Conservation (phyloP, 305 asterid species). For the Petunia hybrid region DNA sequence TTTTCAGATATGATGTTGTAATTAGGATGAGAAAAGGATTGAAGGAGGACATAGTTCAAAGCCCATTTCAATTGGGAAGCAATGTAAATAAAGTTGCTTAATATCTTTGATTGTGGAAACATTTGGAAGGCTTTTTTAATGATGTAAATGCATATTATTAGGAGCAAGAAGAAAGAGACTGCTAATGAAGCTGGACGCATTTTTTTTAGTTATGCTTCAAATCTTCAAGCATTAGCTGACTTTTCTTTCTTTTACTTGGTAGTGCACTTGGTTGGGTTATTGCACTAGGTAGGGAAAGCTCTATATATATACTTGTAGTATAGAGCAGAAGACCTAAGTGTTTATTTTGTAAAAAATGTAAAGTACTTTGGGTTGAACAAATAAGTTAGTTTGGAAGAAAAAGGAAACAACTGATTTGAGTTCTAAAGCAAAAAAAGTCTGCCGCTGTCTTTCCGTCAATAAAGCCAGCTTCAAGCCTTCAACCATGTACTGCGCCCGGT, state of each 20-base stretch:
- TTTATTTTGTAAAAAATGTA: too few species aligned
- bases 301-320: not conserved
- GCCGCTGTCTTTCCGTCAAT: not conserved
- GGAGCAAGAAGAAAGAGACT: not conserved
- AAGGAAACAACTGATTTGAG: not conserved
- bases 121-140: not conserved
- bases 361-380: too few species aligned
- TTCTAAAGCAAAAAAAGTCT: not conserved
- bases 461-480: not conserved
- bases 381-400: too few species aligned
- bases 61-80: constrained; percentile 38
- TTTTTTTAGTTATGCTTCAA: not conserved
- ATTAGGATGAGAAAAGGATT: constrained; percentile 34
- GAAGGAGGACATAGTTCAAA: constrained; percentile 37
- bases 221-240: too few species aligned
- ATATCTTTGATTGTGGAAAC: not conserved
- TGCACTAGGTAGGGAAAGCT: not conserved
- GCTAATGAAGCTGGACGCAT: constrained; percentile 21
- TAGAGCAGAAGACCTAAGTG: not conserved
- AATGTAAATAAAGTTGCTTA: constrained; percentile 23
- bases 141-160: constrained; percentile 13
- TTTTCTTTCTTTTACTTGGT: too few species aligned
- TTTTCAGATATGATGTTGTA: not conserved
- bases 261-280: not conserved
- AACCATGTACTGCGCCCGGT: not conserved